Conservation (phyloP, 371 early-diverging fungal genomes). For the Mucor indicus region DNA sequence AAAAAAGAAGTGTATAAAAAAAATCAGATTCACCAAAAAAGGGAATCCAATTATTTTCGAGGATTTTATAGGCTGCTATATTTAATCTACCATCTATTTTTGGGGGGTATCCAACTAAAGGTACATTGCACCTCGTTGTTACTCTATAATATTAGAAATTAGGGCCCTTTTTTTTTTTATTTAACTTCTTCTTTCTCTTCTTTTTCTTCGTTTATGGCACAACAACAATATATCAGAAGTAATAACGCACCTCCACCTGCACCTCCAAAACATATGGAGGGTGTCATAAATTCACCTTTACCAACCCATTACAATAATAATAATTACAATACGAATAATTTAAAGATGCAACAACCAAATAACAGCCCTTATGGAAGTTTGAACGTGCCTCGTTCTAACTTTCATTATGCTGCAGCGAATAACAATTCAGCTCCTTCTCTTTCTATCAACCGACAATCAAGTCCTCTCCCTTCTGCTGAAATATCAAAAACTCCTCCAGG, state of each 20-base stretch:
- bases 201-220: constrained; percentile 16
- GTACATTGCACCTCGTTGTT: no score
- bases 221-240: constrained; percentile 9
- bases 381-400: constrained; percentile 10
- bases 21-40: no score
- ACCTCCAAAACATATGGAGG: constrained; percentile 24
- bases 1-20: no score
- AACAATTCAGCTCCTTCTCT: constrained; percentile 26
- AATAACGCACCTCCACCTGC: constrained; percentile 7
- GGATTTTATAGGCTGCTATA: no score
- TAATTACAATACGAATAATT: not conserved
- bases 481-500: constrained; percentile 26
- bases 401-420: constrained; percentile 14
- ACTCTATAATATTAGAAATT: no score
- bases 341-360: not conserved
- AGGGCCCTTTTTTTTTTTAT: constrained; percentile 5
- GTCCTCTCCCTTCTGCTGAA: constrained; percentile 17
- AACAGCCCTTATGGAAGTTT: no score
- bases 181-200: constrained; percentile 7
- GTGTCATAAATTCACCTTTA: constrained; percentile 2
- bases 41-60: no score
- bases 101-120: no score
- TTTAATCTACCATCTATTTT: no score
- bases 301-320: constrained; percentile 11
- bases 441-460: constrained; percentile 16